These are phyloP conservation scores for Tetragonia tetragonoides DNA, from an alignment of 148 eudicot species.

Conservation along the genomic window DNA sequence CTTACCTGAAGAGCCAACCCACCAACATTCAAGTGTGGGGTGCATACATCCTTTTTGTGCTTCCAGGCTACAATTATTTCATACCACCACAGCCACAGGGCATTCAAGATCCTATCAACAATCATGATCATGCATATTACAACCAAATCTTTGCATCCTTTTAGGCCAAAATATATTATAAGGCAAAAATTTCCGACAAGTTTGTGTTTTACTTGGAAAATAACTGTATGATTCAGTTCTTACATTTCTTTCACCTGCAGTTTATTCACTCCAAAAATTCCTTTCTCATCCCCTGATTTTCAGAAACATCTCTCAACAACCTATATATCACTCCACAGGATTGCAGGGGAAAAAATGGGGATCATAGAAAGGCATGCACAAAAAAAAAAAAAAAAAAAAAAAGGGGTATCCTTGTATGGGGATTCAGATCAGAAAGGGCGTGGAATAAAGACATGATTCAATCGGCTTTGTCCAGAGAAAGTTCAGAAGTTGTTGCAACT, in stretches of 20 bases:
- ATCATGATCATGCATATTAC: not conserved
- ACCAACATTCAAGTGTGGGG: not conserved
- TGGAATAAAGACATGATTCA: not conserved
- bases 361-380: constrained; percentile 24
- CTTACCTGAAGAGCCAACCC: no score
- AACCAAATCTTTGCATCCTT: not conserved
- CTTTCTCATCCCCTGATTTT: constrained; percentile 14
- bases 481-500: constrained; percentile 8
- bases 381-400: not conserved
- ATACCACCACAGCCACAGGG: not conserved
- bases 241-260: constrained; percentile 20
- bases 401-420: not conserved
- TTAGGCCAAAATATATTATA: not conserved
- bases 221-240: constrained; percentile 10
- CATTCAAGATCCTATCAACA: not conserved
- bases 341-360: constrained; percentile 12
- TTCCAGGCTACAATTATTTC: no score
- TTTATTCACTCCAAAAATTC: constrained; percentile 34
- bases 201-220: not conserved
- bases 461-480: constrained; percentile 15
- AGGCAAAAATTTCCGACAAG: constrained; percentile 9
- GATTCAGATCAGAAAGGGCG: not conserved
- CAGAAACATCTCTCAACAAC: constrained; percentile 8
- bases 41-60: not conserved
- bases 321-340: constrained; percentile 5